Evolutionary conservation across 192 early-diverging fungal species (phyloP), one percentile per base, ranked within the genome.

Genomic region (Jimgerdemannia lactiflua): DNA sequence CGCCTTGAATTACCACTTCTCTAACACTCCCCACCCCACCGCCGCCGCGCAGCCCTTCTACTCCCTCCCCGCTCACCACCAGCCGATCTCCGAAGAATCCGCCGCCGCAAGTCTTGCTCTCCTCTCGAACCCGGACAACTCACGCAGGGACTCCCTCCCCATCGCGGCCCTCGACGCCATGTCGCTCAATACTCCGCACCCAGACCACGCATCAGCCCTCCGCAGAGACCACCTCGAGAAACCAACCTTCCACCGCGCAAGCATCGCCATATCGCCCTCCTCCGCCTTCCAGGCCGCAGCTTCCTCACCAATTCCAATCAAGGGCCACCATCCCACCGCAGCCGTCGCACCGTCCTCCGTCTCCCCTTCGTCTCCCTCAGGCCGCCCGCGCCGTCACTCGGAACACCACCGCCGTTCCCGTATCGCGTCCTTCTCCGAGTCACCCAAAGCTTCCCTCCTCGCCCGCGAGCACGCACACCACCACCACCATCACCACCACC

Each of bases 341-440:
- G 8, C 49, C 14, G 19, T 19, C 9, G 9, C 67, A 19, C 67
- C 67, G 4, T 67, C 74, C 65, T 49, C 66, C 54, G 64, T 54
- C 7, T 54, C 54, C 9, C 49, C 69, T 42, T 41, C 74, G 18
- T 75, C 74, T 10, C 72, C 63, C 67, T 49, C 54, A 10, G 74
- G 74, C 39, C 65, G 74, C 44, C 76, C 70, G 4, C 59, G 71
- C 40, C 64, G 76, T 63, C 64, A 67, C 42, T 77, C 71, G 59
- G 76, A 77, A 68, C 65, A 43, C n/a, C 65, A 43, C 42, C 76
- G 76, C 39, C 71, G 68, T 9, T 54, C 70, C 4, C 74, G 74
- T 64, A 54, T 71, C 41, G 49, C 64, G 39, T 73, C 75, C 9
- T 75, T 71, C 65, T 69, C 79, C 17, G 74, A 75, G 69, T 75